Base-by-base conservation (phyloP, 2,329 filamentous ascomycete genomes). In the Cordyceps farinosa region DNA sequence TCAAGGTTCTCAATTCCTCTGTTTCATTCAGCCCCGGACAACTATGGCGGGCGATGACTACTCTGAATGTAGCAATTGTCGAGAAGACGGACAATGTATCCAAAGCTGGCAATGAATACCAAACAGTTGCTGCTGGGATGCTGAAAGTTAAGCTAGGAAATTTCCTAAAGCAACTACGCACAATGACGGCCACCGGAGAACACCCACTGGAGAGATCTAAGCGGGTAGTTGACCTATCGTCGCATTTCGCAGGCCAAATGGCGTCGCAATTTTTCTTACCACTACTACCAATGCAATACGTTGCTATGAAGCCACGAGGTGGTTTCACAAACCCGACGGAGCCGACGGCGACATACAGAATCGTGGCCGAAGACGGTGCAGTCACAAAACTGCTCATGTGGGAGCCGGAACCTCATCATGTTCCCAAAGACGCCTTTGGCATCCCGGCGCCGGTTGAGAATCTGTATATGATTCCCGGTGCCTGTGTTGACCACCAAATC, bases 1-100 rank as follows among this genome's bases (percentile, higher is more conserved):
- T 83, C 73, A 89, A 89, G 72, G 77, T 84, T 2, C 80, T 89
- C 48, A 82, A 88, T 71, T 82, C 86, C 3, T 83, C 83, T 0
- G 82, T 85, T 0, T 83, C 85, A 2, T 76, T 88, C 40, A 80
- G 81, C 2, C 80, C 83, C 1, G 67, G 76, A 47, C 78, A 82
- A 65, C 84, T 89, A 64, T 89, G 86, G 87, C 77, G 77, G 55
- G 83, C 86, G 2, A 87, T 85, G 1, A 86, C 81, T 27, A 88
- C 85, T 0, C 77, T 89, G 0, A 88, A 86, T 65, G 84, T 87
- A 52, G 85, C 82, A 1, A 80, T 89, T 62, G 84, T 83, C 17
- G 74, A 81, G 63, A 64, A 67, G 7, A 48, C 65, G 6, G 10
- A n/a, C 29, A 47, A 30, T 79, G 0, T 76, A 3, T 15, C 38